A percentile compares a stretch with the other conserved stretches of the same genome.
These are phyloP conservation scores for Priceomyces fermenticarens DNA, from an alignment of 805 yeast genomes.

Conservation along the genomic window DNA sequence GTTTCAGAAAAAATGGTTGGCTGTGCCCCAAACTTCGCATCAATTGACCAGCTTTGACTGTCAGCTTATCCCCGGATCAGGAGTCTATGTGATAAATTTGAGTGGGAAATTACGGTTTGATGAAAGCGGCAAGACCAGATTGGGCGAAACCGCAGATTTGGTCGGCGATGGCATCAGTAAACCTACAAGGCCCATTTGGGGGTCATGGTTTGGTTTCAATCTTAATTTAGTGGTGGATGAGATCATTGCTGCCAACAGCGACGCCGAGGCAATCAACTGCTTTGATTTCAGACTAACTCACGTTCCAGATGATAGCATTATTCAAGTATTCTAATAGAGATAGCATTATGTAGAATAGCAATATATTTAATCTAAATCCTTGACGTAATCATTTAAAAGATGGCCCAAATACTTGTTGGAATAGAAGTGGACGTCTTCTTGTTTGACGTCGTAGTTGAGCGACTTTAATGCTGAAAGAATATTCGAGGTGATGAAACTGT, in stretches of 20 bases:
- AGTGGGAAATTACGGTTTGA: constrained; percentile 70
- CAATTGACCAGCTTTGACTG: constrained; percentile 61
- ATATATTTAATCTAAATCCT: constrained; percentile 10
- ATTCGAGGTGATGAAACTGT: constrained; percentile 61
- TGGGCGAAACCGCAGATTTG: constrained; percentile 63
- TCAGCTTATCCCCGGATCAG: constrained; percentile 67
- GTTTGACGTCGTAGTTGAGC: constrained; percentile 20
- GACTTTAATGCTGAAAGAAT: constrained; percentile 29
- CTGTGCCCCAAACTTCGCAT: constrained; percentile 58
- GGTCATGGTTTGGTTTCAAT: constrained; percentile 69
- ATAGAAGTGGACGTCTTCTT: constrained; percentile 19
- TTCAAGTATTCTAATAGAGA: constrained; percentile 16
- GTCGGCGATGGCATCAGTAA: constrained; percentile 16
- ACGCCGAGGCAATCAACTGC: constrained; percentile 51
- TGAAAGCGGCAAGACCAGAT: constrained; percentile 66
- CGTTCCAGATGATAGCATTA: constrained; percentile 52
- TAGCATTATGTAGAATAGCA: neutral
- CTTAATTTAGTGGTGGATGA: constrained; percentile 61
- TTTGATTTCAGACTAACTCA: constrained; percentile 66
- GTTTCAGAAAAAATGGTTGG: constrained; percentile 59
- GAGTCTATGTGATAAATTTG: constrained; percentile 48
- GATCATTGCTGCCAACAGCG: constrained; percentile 27
- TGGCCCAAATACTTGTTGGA: constrained; percentile 32
- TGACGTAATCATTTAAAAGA: constrained; percentile 29
- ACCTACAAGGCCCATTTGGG: constrained; percentile 53